A percentile compares a stretch with the other conserved stretches of the same genome.
phyloP scores from a whole-genome alignment of 495 filamentous ascomycete species.

The Penicillium cinerascens region DNA sequence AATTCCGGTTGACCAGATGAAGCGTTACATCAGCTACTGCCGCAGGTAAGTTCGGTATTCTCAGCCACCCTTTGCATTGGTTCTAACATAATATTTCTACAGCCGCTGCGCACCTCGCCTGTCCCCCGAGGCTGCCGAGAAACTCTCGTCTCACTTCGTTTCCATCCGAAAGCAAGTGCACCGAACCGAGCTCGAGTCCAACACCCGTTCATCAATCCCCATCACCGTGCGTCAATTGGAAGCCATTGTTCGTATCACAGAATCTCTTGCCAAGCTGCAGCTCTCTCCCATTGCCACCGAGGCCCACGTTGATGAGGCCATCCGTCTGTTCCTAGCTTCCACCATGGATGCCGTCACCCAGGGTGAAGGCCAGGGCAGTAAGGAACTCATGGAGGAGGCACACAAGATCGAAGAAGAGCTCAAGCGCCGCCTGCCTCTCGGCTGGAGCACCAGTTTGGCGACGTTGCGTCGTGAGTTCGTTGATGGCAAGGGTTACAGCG shows the following conservation, averaged over 20 bases:
- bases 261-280: slow-evolving; percentile 87
- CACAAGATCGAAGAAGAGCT: slow-evolving; percentile 88
- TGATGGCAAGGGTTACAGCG: slow-evolving; percentile 79
- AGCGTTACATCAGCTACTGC: slow-evolving; percentile 96
- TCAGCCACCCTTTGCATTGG: background rate
- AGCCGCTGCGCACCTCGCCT: slow-evolving; percentile 92
- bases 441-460: slow-evolving; percentile 87
- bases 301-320: slow-evolving; percentile 94
- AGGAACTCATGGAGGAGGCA: slow-evolving; percentile 87
- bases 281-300: slow-evolving; percentile 84
- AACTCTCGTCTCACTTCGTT: slow-evolving; percentile 96
- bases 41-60: slow-evolving; percentile 63
- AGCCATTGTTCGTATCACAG: slow-evolving; percentile 94
- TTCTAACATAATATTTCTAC: slow-evolving; percentile 33
- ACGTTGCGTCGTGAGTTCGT: slow-evolving; percentile 88
- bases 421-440: slow-evolving; percentile 81
- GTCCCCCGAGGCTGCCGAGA: slow-evolving; percentile 88
- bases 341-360: slow-evolving; percentile 98
- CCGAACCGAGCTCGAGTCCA: slow-evolving; percentile 79
- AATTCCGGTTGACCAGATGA: slow-evolving; percentile 93
- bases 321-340: slow-evolving; percentile 90
- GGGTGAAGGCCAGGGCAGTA: slow-evolving; percentile 73
- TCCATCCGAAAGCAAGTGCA: slow-evolving; percentile 93
- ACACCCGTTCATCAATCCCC: slow-evolving; percentile 85
- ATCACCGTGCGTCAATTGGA: slow-evolving; percentile 98